Percentiles rank a stretch among this genome's conserved stretches.
phyloP scores from a whole-genome alignment of 176 grass and related monocot species.

The Rhynchospora breviuscula region DNA sequence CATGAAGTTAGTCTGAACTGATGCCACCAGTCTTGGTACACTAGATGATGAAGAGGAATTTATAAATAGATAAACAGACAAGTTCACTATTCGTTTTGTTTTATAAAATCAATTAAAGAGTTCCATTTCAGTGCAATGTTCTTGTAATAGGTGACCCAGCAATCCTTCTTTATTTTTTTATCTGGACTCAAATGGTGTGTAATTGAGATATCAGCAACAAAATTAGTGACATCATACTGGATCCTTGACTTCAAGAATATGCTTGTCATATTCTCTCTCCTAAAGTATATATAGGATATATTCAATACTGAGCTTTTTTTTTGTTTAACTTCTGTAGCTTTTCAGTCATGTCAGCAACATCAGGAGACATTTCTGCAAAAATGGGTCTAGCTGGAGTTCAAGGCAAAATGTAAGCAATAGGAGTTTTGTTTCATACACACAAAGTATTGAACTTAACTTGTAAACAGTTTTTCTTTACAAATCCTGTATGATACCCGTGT shows the following conservation, averaged over 20 bases:
- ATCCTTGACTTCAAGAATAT: not conserved
- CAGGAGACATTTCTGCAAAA: conserved; percentile 2
- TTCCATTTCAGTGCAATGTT: not conserved
- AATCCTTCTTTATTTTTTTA: not conserved
- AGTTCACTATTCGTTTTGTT: not conserved
- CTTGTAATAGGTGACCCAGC: not conserved
- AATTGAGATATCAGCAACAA: not conserved
- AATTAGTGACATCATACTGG: not conserved
- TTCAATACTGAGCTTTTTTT: not conserved
- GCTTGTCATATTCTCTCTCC: not conserved
- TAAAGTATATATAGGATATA: not conserved
- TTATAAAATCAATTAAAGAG: not conserved
- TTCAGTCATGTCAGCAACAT: not conserved
- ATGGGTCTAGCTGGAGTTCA: not conserved
- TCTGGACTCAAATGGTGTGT: not conserved
- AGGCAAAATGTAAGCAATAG: not conserved
- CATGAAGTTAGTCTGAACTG: not conserved
- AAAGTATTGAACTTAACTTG: not conserved
- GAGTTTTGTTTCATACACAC: not conserved
- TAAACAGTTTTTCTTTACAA: too few species aligned
- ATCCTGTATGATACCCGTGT: not conserved
- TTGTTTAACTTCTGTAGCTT: not conserved
- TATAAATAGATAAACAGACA: not conserved
- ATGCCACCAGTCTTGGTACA: not conserved
- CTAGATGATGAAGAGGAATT: not conserved